Percentiles rank a stretch among this genome's conserved stretches.
Conservation (phyloP, 176 grass and related monocot genomes). For the Aegilops longissima region DNA sequence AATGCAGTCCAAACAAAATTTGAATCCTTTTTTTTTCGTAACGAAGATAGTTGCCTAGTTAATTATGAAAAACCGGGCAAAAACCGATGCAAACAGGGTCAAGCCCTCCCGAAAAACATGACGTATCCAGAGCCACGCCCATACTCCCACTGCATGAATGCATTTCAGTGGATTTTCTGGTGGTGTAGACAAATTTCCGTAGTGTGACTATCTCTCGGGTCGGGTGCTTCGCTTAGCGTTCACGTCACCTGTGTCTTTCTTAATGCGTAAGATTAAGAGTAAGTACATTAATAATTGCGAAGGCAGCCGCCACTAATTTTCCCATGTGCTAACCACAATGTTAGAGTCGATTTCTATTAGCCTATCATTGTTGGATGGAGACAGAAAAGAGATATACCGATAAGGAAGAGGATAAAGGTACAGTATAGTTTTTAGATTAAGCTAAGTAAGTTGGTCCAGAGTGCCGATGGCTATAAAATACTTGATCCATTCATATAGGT, state of each 20-base stretch:
- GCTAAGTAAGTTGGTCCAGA: not conserved
- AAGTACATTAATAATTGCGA: not conserved
- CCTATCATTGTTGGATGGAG: not conserved
- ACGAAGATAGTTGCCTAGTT: too few relatives aligned
- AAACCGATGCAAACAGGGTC: too few relatives aligned
- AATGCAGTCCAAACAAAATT: too few relatives aligned
- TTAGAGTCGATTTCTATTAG: slow-evolving; percentile 15
- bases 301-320: not conserved
- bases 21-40: too few relatives aligned
- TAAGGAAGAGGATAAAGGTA: slow-evolving; percentile 16
- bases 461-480: not conserved
- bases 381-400: slow-evolving; percentile 11
- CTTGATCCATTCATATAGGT: too few relatives aligned
- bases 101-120: too few relatives aligned
- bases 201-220: not conserved
- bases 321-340: not conserved
- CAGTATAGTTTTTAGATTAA: not conserved
- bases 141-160: too few relatives aligned
- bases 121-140: too few relatives aligned
- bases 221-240: not conserved
- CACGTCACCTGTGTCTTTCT: not conserved
- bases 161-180: too few relatives aligned
- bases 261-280: not conserved
- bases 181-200: too few relatives aligned
- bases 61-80: too few relatives aligned